Evolutionary conservation across 257 asterid species (phyloP).

Genomic region (Fraxinus excelsior): DNA sequence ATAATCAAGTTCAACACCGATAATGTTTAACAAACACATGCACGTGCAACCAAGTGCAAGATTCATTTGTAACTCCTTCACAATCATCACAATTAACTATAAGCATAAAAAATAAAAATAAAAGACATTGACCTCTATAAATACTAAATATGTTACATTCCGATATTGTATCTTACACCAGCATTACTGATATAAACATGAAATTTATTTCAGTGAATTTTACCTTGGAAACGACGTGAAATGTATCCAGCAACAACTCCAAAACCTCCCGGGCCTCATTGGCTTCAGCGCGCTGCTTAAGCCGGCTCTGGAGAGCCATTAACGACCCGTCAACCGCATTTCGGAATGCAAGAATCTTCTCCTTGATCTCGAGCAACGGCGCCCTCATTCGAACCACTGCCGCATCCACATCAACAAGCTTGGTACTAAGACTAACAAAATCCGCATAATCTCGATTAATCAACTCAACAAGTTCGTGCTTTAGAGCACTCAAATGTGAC

Average conservation of each 20-base stretch:
- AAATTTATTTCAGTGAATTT: neutral
- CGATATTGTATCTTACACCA: neutral
- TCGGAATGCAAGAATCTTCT: slow-evolving; percentile 75
- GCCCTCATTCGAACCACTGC: slow-evolving; percentile 98
- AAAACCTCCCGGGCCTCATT: slow-evolving; percentile 78
- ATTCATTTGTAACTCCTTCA: neutral
- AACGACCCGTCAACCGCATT: slow-evolving; percentile 68
- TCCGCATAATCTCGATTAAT: slow-evolving; percentile 91
- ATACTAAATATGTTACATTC: neutral
- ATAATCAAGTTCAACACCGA: neutral
- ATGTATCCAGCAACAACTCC: slow-evolving; percentile 89
- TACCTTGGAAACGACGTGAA: slow-evolving; percentile 95
- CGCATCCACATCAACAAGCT: slow-evolving; percentile 83
- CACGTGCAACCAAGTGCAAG: neutral
- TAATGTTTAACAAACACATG: neutral
- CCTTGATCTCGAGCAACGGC: slow-evolving; percentile 82
- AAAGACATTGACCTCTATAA: neutral
- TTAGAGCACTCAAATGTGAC: slow-evolving; percentile 64
- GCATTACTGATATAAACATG: neutral
- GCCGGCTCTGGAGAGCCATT: slow-evolving; percentile 68
- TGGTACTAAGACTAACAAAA: slow-evolving; percentile 91
- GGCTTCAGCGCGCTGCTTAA: slow-evolving; percentile 89
- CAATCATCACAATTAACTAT: neutral
- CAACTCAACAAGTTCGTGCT: slow-evolving; percentile 84
- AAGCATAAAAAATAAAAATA: neutral